Conservation (phyloP, 495 filamentous ascomycete species). For the Xylaria scruposa region DNA sequence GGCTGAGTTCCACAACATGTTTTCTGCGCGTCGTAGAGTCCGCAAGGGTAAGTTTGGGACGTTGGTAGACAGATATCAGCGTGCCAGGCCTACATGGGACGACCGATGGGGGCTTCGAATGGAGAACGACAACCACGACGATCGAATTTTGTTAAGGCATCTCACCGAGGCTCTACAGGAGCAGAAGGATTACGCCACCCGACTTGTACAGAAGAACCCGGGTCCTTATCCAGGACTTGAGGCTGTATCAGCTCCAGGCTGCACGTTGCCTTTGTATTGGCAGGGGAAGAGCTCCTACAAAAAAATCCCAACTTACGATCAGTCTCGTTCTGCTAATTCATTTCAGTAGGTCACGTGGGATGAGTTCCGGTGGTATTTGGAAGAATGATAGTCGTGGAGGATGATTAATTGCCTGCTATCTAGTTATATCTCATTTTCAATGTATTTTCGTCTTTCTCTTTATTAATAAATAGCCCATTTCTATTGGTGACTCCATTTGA, state of each 20-base stretch:
- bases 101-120: background rate
- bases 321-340: background rate
- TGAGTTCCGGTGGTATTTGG: background rate
- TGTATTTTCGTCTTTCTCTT: background rate
- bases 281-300: slow-evolving; percentile 21
- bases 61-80: background rate
- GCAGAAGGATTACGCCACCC: slow-evolving; percentile 22
- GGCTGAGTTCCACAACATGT: slow-evolving; percentile 24
- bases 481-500: background rate
- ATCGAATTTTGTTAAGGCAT: background rate
- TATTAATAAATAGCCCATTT: background rate
- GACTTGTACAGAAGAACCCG: background rate
- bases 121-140: background rate
- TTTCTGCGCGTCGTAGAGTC: slow-evolving; percentile 20
- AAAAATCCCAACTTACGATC: too few species aligned
- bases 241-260: background rate
- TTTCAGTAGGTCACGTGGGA: background rate
- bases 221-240: background rate
- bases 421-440: background rate
- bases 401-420: background rate
- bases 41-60: slow-evolving; percentile 23
- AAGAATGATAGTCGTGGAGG: background rate
- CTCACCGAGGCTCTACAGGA: slow-evolving; percentile 6
- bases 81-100: slow-evolving; percentile 7
- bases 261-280: slow-evolving; percentile 18